Percentiles rank a stretch among this genome's conserved stretches.
These are phyloP conservation scores for Aureobasidium sp. DNA, from an alignment of 2,329 filamentous ascomycete genomes.

Conservation along the genomic window DNA sequence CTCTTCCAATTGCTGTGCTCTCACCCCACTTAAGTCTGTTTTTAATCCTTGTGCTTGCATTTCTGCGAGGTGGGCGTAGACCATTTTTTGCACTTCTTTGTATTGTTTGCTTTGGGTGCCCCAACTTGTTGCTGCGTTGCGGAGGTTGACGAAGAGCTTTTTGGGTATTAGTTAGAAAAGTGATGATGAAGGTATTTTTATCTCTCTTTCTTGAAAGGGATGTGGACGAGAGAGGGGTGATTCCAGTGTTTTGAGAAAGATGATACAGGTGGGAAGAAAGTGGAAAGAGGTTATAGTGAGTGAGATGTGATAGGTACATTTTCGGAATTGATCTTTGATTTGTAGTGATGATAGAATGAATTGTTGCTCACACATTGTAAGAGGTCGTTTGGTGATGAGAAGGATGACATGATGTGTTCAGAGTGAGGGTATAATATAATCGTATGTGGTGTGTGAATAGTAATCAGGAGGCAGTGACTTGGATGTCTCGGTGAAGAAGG, in stretches of 20 bases:
- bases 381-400: background rate
- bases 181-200: too few relatives aligned
- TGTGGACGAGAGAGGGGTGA: too few relatives aligned
- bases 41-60: slow-evolving; percentile 21
- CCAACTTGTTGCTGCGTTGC: slow-evolving; percentile 28
- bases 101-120: slow-evolving; percentile 25
- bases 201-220: too few relatives aligned
- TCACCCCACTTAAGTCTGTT: slow-evolving; percentile 19
- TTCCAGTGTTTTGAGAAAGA: too few relatives aligned
- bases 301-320: background rate
- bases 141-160: slow-evolving; percentile 28
- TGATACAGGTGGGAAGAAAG: too few relatives aligned
- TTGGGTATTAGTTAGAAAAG: background rate
- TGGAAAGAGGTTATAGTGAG: too few relatives aligned
- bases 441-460: too few relatives aligned
- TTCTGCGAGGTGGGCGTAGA: slow-evolving; percentile 24
- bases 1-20: background rate
- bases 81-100: slow-evolving; percentile 21
- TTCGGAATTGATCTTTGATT: background rate
- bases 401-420: background rate
- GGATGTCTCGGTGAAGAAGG: background rate
- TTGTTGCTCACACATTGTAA: slow-evolving; percentile 1
- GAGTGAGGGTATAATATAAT: too few relatives aligned
- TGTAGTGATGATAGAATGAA: background rate
- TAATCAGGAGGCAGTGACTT: background rate